Conservation (phyloP, 2,329 filamentous ascomycete species). For the Pseudopithomyces chartarum region DNA sequence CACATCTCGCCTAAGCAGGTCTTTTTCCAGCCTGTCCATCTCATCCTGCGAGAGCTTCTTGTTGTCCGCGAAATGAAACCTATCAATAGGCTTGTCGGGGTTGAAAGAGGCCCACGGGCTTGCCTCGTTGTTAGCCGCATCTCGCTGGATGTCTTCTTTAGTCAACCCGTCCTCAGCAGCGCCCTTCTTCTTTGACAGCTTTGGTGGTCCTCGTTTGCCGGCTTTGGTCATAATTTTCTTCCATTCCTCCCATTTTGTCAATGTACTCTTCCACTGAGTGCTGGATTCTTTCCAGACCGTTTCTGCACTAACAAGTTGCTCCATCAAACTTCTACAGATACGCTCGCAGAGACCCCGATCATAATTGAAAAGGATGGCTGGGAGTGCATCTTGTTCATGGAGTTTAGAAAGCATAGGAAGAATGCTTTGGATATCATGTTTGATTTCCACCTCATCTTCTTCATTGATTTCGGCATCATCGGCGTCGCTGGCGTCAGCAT, state of each 20-base stretch:
- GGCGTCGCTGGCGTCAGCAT: constrained; percentile 4
- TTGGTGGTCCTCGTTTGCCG: constrained; percentile 33
- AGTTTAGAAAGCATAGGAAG: constrained; percentile 65
- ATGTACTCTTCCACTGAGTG: constrained; percentile 63
- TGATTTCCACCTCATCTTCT: constrained; percentile 29
- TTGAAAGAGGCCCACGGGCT: constrained; percentile 69
- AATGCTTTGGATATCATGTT: constrained; percentile 49
- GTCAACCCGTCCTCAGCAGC: constrained; percentile 56
- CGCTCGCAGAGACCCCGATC: constrained; percentile 69
- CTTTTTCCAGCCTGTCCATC: constrained; percentile 59
- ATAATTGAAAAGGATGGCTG: constrained; percentile 79
- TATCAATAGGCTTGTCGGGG: constrained; percentile 65
- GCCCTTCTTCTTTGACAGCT: constrained; percentile 48
- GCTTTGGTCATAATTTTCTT: constrained; percentile 54
- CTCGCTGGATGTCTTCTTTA: constrained; percentile 62
- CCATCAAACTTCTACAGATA: constrained; percentile 58
- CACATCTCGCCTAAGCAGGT: constrained; percentile 59
- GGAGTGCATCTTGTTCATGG: constrained; percentile 67
- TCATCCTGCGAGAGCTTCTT: constrained; percentile 64
- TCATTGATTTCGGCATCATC: constrained; percentile 22
- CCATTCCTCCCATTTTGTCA: constrained; percentile 64
- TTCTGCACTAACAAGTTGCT: constrained; percentile 61
- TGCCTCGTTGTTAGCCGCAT: constrained; percentile 60
- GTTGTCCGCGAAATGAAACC: constrained; percentile 69
- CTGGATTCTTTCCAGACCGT: constrained; percentile 61